Base-by-base conservation (phyloP, 78 protist genomes). In the Parvularia atlantis region DNA sequence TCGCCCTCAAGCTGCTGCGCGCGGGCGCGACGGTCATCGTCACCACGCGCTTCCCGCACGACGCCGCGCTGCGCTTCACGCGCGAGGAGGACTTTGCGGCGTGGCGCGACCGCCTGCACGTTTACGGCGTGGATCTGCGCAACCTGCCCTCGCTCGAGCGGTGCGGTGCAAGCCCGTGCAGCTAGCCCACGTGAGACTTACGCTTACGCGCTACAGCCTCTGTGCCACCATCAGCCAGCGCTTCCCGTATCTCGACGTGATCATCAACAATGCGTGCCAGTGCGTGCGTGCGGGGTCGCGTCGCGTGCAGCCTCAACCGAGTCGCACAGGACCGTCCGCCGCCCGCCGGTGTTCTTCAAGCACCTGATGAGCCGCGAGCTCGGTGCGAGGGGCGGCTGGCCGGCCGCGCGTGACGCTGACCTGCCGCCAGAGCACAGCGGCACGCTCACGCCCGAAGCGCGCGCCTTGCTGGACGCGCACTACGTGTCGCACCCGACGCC, bases 181-280 rank as follows among this genome's bases (percentile, higher is more conserved):
- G n/a, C n/a, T n/a, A n/a, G n/a, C n/a, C n/a, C n/a, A n/a, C n/a
- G n/a, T n/a, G n/a, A n/a, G n/a, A n/a, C n/a, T n/a, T n/a, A n/a
- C n/a, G n/a, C n/a, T n/a, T n/a, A n/a, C n/a, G n/a, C n/a, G n/a
- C n/a, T n/a, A n/a, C 20, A 16, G n/a, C n/a, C 75, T 83, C 30
- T 73, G 69, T 33, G 74, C 33, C 35, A 13, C 26, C 28, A 30
- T 85, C 5, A 41, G 40, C 39, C 20, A 0, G 17, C 43, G 37
- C n/a, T 53, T 76, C 24, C 37, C 75, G 43, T 76, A 83, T 35
- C 19, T 84, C 24, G 83, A 84, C 69, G 50, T 84, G n/a, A 28
- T 84, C 36, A 83, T 84, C 83, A 84, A 84, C 52, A 84, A 84
- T 71, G 89, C 87, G 10, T 82, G 86, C 14, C 89, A 84, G 60